These are phyloP conservation scores for Sarocladiaceae sp. DNA, from an alignment of 2,329 filamentous ascomycete genomes.

Conservation along the genomic window DNA sequence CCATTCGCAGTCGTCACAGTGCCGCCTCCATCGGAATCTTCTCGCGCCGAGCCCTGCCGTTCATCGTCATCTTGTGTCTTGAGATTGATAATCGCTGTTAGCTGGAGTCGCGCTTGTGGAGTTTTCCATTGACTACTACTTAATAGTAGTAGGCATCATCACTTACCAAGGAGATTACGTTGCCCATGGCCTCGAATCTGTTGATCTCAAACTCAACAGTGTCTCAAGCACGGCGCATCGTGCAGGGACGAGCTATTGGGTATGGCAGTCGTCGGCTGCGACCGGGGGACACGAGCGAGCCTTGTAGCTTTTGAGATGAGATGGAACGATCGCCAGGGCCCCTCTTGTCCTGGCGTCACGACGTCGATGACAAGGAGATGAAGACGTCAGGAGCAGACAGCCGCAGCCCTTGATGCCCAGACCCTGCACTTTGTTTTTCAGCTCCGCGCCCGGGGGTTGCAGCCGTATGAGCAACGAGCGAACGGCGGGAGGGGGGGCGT, in stretches of 20 bases:
- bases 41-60: slow-evolving; percentile 27
- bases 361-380: neutral
- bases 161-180: slow-evolving; percentile 1
- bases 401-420: neutral
- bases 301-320: neutral
- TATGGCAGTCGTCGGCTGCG: too few species aligned
- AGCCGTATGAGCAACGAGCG: too few species aligned
- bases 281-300: too few species aligned
- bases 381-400: slow-evolving; percentile 5
- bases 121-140: too few species aligned
- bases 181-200: slow-evolving; percentile 5
- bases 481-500: too few species aligned
- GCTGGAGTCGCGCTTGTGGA: too few species aligned
- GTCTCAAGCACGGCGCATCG: slow-evolving; percentile 1
- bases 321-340: neutral
- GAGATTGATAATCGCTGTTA: neutral
- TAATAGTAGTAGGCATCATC: too few species aligned
- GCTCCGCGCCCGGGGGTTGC: neutral
- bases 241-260: neutral
- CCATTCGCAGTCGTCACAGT: slow-evolving; percentile 26
- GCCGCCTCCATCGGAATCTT: slow-evolving; percentile 25
- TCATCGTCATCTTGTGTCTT: slow-evolving; percentile 21
- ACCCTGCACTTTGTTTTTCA: neutral
- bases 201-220: too few species aligned
- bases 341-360: neutral